Conservation (phyloP, 768 basidiomycete species). For the Atractiella rhizophila region DNA sequence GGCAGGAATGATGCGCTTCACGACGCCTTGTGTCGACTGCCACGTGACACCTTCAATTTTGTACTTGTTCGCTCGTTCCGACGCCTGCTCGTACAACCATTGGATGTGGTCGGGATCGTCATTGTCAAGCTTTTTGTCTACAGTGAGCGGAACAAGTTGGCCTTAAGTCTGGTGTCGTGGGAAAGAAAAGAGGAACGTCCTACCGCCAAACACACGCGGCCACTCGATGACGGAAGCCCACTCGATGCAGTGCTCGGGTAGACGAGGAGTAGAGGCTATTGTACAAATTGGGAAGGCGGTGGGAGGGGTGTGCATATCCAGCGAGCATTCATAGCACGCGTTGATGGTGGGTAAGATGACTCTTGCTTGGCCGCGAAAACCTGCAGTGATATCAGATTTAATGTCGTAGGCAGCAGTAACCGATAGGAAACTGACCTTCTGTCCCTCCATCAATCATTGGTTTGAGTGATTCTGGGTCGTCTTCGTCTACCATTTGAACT, state of each 20-base stretch:
- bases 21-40: constrained; percentile 90
- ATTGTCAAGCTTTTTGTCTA: constrained; percentile 87
- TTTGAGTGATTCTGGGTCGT: constrained; percentile 74
- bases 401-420: neutral
- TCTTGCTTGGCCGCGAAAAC: constrained; percentile 93
- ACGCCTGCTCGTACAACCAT: constrained; percentile 66
- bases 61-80: constrained; percentile 66
- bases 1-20: constrained; percentile 98
- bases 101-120: constrained; percentile 91
- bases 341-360: constrained; percentile 86
- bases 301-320: constrained; percentile 94
- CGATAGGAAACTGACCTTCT: constrained; percentile 37
- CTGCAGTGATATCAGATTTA: constrained; percentile 25
- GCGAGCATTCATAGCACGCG: constrained; percentile 91
- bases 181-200: no score
- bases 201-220: constrained; percentile 84
- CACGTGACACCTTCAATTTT: constrained; percentile 97
- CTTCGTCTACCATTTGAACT: constrained; percentile 78
- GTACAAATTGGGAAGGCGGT: constrained; percentile 96
- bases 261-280: constrained; percentile 89
- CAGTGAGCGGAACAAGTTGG: neutral
- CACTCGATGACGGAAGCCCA: constrained; percentile 98
- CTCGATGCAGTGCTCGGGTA: constrained; percentile 97
- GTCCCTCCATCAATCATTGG: constrained; percentile 96
- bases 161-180: no score